Conservation (phyloP, 805 yeast genomes). For the Zygoascus biomembranicola region DNA sequence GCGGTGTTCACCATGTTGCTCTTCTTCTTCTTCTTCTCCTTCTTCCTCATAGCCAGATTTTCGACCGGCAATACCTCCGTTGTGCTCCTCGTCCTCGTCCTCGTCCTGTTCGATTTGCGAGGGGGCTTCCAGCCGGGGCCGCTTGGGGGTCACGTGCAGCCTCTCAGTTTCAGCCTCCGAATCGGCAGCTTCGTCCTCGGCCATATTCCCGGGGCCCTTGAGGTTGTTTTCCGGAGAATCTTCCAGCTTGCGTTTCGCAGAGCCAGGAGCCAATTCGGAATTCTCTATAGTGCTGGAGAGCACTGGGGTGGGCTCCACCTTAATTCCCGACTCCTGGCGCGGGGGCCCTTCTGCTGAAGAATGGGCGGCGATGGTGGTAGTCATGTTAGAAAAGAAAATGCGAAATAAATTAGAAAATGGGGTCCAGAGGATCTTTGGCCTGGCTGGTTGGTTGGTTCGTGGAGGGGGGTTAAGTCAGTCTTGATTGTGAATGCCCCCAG, state of each 20-base stretch:
- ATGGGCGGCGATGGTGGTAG: not conserved
- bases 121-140: conserved; percentile 13
- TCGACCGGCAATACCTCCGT: not conserved
- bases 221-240: not conserved
- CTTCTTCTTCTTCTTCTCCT: not conserved
- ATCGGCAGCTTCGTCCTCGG: conserved; percentile 24
- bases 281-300: not conserved
- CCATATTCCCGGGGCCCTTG: not conserved
- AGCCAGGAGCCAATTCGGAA: not conserved
- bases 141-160: conserved; percentile 41
- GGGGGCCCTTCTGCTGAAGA: not conserved
- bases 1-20: not conserved
- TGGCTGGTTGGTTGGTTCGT: too few species aligned
- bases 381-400: not conserved
- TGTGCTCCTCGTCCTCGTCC: conserved; percentile 12
- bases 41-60: not conserved
- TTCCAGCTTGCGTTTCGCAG: not conserved
- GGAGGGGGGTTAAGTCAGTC: too few species aligned
- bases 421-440: too few species aligned
- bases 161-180: conserved; percentile 91
- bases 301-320: not conserved
- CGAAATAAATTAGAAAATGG: not conserved
- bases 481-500: too few species aligned
- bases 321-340: not conserved
- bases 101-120: conserved; percentile 11